Conservation (phyloP, 2,329 filamentous ascomycete genomes). For the Penicillium sp. region DNA sequence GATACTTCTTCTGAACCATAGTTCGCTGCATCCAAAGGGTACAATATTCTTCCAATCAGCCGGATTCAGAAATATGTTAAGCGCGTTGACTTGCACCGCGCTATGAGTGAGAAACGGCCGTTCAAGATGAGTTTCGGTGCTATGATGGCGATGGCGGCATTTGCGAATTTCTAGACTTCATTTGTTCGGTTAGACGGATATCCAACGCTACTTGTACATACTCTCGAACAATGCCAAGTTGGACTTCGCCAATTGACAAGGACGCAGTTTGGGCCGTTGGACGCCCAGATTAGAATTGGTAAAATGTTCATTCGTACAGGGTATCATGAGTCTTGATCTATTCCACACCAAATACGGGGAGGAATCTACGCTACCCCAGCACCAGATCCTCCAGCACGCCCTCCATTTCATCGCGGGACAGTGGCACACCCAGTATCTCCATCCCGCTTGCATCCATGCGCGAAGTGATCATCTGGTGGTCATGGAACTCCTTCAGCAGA, state of each 20-base stretch:
- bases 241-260: background rate
- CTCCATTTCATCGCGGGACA: conserved; percentile 85
- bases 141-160: conserved; percentile 48
- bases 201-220: conserved; percentile 15
- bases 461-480: conserved; percentile 95
- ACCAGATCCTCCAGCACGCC: conserved; percentile 76
- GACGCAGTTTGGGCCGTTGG: background rate
- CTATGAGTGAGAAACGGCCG: conserved; percentile 41
- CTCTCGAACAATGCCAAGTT: background rate
- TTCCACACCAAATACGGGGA: conserved; percentile 13
- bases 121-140: conserved; percentile 50
- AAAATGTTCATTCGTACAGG: conserved; percentile 24
- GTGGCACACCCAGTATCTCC: conserved; percentile 81
- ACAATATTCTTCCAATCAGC: conserved; percentile 45
- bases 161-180: conserved; percentile 41
- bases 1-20: conserved; percentile 17
- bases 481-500: conserved; percentile 93
- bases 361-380: conserved; percentile 29
- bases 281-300: conserved; percentile 9
- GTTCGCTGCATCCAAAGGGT: conserved; percentile 49
- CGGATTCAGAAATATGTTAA: conserved; percentile 45
- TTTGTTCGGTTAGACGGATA: background rate
- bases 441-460: conserved; percentile 81
- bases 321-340: conserved; percentile 36
- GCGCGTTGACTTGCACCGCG: conserved; percentile 40